Base-by-base conservation (phyloP, 1,284 basidiomycete genomes). In the Sanguinoderma infundibulare region DNA sequence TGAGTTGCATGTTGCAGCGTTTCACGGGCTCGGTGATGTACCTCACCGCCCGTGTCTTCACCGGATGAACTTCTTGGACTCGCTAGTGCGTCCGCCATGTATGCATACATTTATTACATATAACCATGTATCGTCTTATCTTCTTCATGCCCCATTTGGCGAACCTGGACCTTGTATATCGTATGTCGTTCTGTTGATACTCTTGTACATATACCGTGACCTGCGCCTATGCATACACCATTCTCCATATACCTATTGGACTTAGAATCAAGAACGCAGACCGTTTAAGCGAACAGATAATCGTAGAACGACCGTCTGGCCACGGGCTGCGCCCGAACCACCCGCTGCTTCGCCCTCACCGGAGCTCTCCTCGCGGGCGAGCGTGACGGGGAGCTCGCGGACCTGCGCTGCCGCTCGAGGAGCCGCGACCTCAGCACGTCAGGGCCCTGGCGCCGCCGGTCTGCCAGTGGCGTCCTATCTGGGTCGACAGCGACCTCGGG, bases 11-110 rank as follows among this genome's bases (percentile, higher is more conserved):
- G 49, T 34, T 40, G 14, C 63, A 82, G 80, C 83, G 89, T 24
- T 85, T 92, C 69, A 67, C 82, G 44, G 88, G 87, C 26, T 87
- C 88, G 6, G 87, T 85, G 1, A 70, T 86, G 47, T 91, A 89
- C 74, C 78, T 89, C 36, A 78, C 90, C 60, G 79, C 85, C 28
- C 76, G 84, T 26, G 74, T 89, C 61, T 88, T 90, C 70, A 86
- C 83, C 0, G 86, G 84, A 47, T 87, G 82, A 76, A 12, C 39
- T 5, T 6, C 26, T 32, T 49, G 20, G 9, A 28, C 30, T 9
- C 5, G 14, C 49, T 53, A 24, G 26, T n/a, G 20, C 32, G 26
- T 44, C 35, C 24, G 39, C 47, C 54, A 55, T 56, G 55, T 60
- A 55, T 12, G 14, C 42, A 8, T 58, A 47, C 58, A 65, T 57